These are phyloP conservation scores for Trapa bicornis DNA, from an alignment of 345 rosid genomes.

Conservation along the genomic window DNA sequence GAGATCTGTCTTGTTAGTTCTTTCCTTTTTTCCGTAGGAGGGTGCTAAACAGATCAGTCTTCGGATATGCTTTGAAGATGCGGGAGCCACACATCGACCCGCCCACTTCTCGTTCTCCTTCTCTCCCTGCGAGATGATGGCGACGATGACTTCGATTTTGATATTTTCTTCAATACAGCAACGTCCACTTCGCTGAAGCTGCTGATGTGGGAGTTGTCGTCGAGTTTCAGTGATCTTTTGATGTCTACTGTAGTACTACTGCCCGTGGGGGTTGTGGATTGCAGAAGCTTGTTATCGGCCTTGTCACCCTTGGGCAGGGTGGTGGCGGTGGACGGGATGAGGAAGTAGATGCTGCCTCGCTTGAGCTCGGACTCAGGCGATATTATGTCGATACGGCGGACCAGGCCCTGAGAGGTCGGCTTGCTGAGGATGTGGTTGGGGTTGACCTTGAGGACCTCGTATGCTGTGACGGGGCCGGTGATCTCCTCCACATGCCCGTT, in stretches of 20 bases:
- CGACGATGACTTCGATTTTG: background rate
- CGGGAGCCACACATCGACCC: constrained; percentile 55
- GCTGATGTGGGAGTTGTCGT: background rate
- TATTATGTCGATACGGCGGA: constrained; percentile 57
- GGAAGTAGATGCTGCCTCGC: constrained; percentile 79
- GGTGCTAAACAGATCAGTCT: constrained; percentile 22
- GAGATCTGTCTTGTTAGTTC: no score
- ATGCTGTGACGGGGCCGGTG: constrained; percentile 62
- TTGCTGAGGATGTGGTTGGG: constrained; percentile 83
- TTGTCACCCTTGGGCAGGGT: constrained; percentile 25
- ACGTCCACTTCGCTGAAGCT: background rate
- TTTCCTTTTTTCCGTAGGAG: no score
- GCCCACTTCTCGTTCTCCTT: constrained; percentile 38
- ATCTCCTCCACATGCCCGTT: constrained; percentile 75
- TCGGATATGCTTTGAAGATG: constrained; percentile 68
- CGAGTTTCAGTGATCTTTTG: background rate
- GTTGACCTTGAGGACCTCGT: constrained; percentile 59
- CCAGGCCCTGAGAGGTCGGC: constrained; percentile 68
- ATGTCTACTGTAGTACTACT: background rate
- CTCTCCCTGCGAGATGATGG: constrained; percentile 20
- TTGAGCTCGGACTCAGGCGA: constrained; percentile 84
- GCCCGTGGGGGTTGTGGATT: no score
- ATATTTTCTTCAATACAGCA: constrained; percentile 24
- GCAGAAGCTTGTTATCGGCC: background rate
- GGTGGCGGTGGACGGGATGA: constrained; percentile 46